These are phyloP conservation scores for Didymellaceae sp. DNA, from an alignment of 2,329 filamentous ascomycete species.

Conservation along the genomic window DNA sequence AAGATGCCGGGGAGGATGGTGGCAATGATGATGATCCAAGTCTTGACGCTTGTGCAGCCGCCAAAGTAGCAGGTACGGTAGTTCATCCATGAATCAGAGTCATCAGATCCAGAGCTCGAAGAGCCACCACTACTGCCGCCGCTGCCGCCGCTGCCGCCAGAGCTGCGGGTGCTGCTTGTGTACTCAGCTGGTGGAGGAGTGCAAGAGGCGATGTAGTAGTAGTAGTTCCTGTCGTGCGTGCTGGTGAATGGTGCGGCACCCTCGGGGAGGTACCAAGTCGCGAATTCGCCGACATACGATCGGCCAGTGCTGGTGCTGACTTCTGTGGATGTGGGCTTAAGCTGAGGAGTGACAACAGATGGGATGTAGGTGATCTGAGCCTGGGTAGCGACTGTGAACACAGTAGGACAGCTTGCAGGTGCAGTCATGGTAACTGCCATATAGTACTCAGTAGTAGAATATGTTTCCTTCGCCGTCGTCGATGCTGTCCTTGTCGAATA, in stretches of 20 bases:
- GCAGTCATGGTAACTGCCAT: constrained; percentile 44
- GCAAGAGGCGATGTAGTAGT: constrained; percentile 34
- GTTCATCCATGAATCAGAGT: constrained; percentile 10
- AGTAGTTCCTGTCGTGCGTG: constrained; percentile 30
- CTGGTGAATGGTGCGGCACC: constrained; percentile 36
- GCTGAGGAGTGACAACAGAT: constrained; percentile 28
- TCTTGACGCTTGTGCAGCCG: constrained; percentile 22
- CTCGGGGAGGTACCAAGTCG: constrained; percentile 36
- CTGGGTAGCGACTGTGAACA: constrained; percentile 30
- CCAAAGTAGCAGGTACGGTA: constrained; percentile 17
- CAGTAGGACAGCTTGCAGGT: constrained; percentile 35
- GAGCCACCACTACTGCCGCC: constrained; percentile 4
- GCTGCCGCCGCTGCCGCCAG: constrained; percentile 12
- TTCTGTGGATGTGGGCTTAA: constrained; percentile 33
- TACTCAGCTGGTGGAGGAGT: constrained; percentile 24
- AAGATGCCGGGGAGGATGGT: constrained; percentile 37
- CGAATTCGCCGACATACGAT: constrained; percentile 20
- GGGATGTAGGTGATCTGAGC: constrained; percentile 30
- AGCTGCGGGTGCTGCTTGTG: constrained; percentile 13
- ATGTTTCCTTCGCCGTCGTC: constrained; percentile 12
- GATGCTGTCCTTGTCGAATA: constrained; percentile 13
- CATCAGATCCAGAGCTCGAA: constrained; percentile 1
- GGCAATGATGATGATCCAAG: constrained; percentile 41
- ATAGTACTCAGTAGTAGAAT: constrained; percentile 22
- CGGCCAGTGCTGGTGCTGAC: constrained; percentile 13